Conservation (phyloP, 2,329 filamentous ascomycete genomes). For the Blastomyces parvus region DNA sequence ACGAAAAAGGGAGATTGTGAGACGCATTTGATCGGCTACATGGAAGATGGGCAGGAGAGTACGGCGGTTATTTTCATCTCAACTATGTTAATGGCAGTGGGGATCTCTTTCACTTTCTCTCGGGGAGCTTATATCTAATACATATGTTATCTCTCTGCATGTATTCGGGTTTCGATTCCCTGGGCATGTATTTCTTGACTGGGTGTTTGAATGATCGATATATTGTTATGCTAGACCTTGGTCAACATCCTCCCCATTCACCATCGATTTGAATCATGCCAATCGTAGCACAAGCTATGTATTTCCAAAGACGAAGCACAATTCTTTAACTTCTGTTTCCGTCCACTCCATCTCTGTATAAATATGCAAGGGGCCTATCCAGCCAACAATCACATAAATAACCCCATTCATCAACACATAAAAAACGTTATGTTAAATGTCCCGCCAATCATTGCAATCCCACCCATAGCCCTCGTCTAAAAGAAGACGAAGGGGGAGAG, state of each 20-base stretch:
- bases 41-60: not conserved
- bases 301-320: no score
- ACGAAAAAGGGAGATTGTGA: no score
- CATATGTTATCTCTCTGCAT: not conserved
- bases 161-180: not conserved
- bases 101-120: not conserved
- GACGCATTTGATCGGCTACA: no score
- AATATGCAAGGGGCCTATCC: no score
- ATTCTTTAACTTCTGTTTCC: not conserved
- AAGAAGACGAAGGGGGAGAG: slow-evolving; percentile 25
- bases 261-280: no score
- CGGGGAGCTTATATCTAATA: not conserved
- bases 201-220: not conserved
- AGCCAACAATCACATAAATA: no score
- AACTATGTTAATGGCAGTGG: slow-evolving; percentile 2
- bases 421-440: slow-evolving; percentile 35
- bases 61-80: not conserved
- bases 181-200: not conserved
- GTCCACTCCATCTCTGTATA: not conserved
- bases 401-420: no score
- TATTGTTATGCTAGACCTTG: not conserved
- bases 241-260: not conserved
- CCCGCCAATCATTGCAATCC: slow-evolving; percentile 52
- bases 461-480: slow-evolving; percentile 34
- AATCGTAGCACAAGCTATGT: no score